Conservation (phyloP, 305 asterid species). For the Galium porrigens region DNA sequence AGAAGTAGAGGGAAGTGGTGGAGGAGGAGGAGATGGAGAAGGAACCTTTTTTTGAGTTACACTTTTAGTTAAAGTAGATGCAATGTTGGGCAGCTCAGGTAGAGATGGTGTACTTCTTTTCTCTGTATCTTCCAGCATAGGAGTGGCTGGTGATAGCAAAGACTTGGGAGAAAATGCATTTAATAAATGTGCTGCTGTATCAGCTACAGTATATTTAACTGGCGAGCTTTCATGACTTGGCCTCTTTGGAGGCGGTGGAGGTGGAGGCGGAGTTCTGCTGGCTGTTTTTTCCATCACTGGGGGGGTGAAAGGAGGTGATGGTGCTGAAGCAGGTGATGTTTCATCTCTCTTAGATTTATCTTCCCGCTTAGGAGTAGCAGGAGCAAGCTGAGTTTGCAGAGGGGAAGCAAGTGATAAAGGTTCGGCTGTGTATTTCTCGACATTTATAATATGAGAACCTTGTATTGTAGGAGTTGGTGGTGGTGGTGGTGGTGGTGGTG, state of each 20-base stretch:
- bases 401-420: constrained; percentile 18
- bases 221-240: constrained; percentile 24
- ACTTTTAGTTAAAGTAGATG: constrained; percentile 24
- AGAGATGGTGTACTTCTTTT: constrained; percentile 14
- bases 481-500: constrained; percentile 20
- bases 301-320: constrained; percentile 24
- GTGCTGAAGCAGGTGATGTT: constrained; percentile 17
- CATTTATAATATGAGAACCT: constrained; percentile 28
- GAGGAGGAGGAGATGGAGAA: constrained; percentile 16
- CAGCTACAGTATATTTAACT: constrained; percentile 21
- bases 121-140: constrained; percentile 18
- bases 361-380: constrained; percentile 16
- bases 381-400: constrained; percentile 9
- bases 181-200: constrained; percentile 16
- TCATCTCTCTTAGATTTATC: constrained; percentile 17
- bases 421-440: constrained; percentile 7
- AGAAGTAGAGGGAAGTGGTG: constrained; percentile 3
- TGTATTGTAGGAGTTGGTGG: constrained; percentile 22
- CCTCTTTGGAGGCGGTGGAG: constrained; percentile 23
- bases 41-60: constrained; percentile 18
- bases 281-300: constrained; percentile 25
- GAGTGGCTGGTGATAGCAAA: constrained; percentile 12
- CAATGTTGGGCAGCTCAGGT: constrained; percentile 17
- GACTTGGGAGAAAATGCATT: constrained; percentile 12
- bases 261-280: constrained; percentile 14